Evolutionary conservation across 768 basidiomycete genomes (phyloP), one percentile per base, ranked within the genome.

Genomic region (Russula compacta): DNA sequence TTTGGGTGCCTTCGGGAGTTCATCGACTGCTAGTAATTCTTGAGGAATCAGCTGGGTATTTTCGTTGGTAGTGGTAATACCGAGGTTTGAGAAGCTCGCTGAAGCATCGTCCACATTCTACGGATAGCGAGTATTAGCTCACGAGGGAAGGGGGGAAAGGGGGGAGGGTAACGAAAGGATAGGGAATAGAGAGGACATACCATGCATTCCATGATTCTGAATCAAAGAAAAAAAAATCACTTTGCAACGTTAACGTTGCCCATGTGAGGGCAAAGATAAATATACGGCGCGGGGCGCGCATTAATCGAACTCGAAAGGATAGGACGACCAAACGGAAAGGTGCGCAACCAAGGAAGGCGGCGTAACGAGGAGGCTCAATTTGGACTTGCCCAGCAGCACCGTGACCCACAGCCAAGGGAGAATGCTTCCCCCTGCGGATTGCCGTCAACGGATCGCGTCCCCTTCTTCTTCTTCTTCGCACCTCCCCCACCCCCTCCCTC

Each of bases 71-170:
- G 46, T 8, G n/a, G 43, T 6, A 12, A 56, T 43, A 9, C n/a
- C 36, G 49, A 61, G 60, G 42, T 12, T 44, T 29, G 60, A 50
- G 53, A 56, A 29, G 42, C 35, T 21, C 2, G 48, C 10, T 10
- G 40, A 56, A 17, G 56, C 38, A 6, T 46, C 43, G 35, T 61
- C 60, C 9, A 57, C 35, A n/a, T 52, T 39, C 60, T 61, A n/a
- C 29, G 39, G 10, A 43, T 32, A 15, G 21, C 8, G 3, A 35
- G n/a, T 3, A 24, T 61, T 15, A 56, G 60, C 36, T 11, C 19
- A 10, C 1, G 35, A 15, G 6, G 2, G 10, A 35, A 17, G 21
- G 15, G 42, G 7, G 21, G 11, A 6, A 12, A 21, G n/a, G 3
- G 50, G 10, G 19, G 60, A n/a, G 19, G 15, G 24, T 0, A 9